Percentiles rank a stretch among this genome's conserved stretches.
Conservation (phyloP, 495 filamentous ascomycete genomes). For the Hypoxylon lienhwacheense region DNA sequence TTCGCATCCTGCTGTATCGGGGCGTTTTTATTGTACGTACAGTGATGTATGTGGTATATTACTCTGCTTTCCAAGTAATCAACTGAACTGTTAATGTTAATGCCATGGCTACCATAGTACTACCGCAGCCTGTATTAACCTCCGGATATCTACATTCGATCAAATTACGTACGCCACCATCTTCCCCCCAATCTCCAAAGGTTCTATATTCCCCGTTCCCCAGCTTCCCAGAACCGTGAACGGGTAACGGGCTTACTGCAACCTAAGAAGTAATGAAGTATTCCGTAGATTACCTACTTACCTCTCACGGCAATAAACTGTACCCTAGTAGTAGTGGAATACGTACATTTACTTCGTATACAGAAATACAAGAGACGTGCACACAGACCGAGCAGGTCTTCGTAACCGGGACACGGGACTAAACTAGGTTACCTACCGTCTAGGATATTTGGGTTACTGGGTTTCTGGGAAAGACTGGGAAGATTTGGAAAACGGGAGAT, state of each 20-base stretch:
- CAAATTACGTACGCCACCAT: too few species aligned
- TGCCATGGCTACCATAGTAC: conserved; percentile 2
- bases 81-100: too few species aligned
- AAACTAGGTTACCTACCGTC: neutral
- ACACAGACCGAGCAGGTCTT: too few species aligned
- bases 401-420: conserved; percentile 25
- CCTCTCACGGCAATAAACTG: too few species aligned
- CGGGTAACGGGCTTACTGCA: conserved; percentile 32
- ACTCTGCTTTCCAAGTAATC: conserved; percentile 29
- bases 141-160: conserved; percentile 10
- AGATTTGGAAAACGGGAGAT: conserved; percentile 27
- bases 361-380: too few species aligned
- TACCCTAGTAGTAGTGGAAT: too few species aligned
- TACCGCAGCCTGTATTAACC: conserved; percentile 18
- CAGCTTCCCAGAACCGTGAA: conserved; percentile 21
- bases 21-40: neutral
- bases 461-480: neutral
- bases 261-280: conserved; percentile 9
- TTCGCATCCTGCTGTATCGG: conserved; percentile 23
- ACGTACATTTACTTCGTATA: too few species aligned
- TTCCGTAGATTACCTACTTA: too few species aligned
- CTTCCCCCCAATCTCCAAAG: neutral
- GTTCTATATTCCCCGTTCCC: conserved; percentile 1
- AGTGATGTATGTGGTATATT: conserved; percentile 27
- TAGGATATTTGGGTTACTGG: neutral